These are phyloP conservation scores for Stachybotrys elegans DNA, from an alignment of 2,329 filamentous ascomycete genomes.

Conservation along the genomic window DNA sequence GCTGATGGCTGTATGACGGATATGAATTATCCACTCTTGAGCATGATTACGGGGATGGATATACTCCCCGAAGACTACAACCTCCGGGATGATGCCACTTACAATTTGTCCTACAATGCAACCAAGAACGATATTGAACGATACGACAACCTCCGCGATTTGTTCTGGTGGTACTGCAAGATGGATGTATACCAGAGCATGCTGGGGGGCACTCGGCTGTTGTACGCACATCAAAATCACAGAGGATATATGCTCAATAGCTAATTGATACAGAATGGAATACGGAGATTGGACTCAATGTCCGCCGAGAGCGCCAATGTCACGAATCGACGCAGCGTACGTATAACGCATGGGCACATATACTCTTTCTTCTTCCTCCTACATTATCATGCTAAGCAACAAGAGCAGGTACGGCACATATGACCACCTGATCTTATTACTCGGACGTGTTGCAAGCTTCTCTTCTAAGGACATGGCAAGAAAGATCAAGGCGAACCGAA, in stretches of 20 bases:
- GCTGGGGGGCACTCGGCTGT: conserved; percentile 75
- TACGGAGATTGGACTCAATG: conserved; percentile 81
- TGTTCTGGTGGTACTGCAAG: conserved; percentile 95
- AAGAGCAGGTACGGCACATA: conserved; percentile 80
- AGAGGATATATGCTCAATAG: neutral
- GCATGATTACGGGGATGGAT: conserved; percentile 32
- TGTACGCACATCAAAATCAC: conserved; percentile 54
- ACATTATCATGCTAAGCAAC: too few relatives aligned
- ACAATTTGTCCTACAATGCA: conserved; percentile 15
- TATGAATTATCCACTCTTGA: conserved; percentile 37
- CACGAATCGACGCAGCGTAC: conserved; percentile 67
- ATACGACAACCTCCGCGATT: conserved; percentile 76
- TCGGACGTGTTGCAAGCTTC: conserved; percentile 77
- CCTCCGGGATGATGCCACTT: conserved; percentile 21
- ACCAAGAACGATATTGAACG: conserved; percentile 64
- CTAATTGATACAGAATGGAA: conserved; percentile 57
- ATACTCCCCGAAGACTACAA: conserved; percentile 34
- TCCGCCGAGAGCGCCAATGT: conserved; percentile 76
- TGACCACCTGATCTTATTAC: conserved; percentile 78
- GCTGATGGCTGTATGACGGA: conserved; percentile 20
- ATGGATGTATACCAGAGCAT: conserved; percentile 92
- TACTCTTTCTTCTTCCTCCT: conserved; percentile 16
- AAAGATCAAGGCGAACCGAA: conserved; percentile 60
- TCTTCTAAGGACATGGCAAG: conserved; percentile 69
- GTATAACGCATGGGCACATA: conserved; percentile 17